phyloP scores from a whole-genome alignment of 129 eudicot species.

The Heracleum sosnowskyi region DNA sequence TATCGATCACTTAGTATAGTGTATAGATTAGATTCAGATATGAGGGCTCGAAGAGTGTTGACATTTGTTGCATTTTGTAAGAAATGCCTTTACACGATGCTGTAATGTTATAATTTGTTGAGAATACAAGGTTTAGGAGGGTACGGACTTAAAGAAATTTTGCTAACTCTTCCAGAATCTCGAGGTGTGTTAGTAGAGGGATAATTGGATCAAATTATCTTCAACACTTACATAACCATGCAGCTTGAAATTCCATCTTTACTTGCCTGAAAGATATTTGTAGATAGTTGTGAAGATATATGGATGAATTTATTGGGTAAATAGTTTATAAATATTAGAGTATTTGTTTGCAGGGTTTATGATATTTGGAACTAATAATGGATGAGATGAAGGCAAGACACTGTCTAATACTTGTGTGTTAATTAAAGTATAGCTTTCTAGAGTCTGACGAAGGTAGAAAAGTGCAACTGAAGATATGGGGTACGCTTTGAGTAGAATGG shows the following conservation, averaged over 20 bases:
- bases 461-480: conserved; percentile 54
- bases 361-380: neutral
- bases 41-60: neutral
- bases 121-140: neutral
- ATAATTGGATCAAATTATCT: neutral
- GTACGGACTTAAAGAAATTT: too few relatives aligned
- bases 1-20: too few relatives aligned
- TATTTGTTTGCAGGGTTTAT: conserved; percentile 1
- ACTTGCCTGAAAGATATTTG: neutral
- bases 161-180: too few relatives aligned
- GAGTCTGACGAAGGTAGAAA: conserved; percentile 18
- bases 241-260: neutral
- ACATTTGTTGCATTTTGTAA: neutral
- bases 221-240: too few relatives aligned
- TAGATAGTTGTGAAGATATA: neutral
- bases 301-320: neutral
- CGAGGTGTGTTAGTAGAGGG: neutral
- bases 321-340: neutral
- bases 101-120: neutral
- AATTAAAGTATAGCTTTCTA: conserved; percentile 37
- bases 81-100: neutral
- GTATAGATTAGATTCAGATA: too few relatives aligned
- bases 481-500: conserved; percentile 58
- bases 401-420: neutral
- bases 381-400: conserved; percentile 8